These are phyloP conservation scores for Boletales sp. DNA, from an alignment of 768 basidiomycete genomes.

Conservation along the genomic window DNA sequence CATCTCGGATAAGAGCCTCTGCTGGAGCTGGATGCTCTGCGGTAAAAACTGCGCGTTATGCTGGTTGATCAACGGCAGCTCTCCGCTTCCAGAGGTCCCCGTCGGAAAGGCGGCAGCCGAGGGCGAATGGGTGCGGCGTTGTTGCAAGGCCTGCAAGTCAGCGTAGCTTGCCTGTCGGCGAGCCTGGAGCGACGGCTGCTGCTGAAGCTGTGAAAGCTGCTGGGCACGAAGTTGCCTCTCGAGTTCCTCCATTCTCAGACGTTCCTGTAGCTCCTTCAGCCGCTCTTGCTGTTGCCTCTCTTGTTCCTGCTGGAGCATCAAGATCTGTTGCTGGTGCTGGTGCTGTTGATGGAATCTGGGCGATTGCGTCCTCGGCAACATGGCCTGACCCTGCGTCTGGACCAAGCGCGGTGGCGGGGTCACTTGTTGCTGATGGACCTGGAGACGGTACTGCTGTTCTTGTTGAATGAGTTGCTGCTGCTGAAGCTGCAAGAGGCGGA, in stretches of 20 bases:
- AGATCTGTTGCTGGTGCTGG: conserved; percentile 68
- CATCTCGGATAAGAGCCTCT: conserved; percentile 72
- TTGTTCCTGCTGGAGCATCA: conserved; percentile 67
- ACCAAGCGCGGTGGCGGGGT: conserved; percentile 75
- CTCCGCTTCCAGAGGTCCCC: conserved; percentile 20
- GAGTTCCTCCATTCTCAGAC: conserved; percentile 59
- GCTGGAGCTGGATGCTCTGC: conserved; percentile 69
- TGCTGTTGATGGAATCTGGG: conserved; percentile 77
- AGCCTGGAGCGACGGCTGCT: conserved; percentile 37
- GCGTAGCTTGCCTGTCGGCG: conserved; percentile 41
- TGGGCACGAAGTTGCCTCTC: conserved; percentile 60
- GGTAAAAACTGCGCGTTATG: conserved; percentile 54
- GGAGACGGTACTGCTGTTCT: conserved; percentile 36
- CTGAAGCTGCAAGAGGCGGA: conserved; percentile 42
- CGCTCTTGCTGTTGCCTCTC: conserved; percentile 56
- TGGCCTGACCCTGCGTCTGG: conserved; percentile 19
- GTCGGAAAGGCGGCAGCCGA: conserved; percentile 33
- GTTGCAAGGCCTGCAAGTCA: conserved; percentile 47
- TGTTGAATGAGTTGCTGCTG: conserved; percentile 36
- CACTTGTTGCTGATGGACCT: conserved; percentile 34
- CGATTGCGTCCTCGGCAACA: conserved; percentile 61
- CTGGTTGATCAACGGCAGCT: conserved; percentile 40
- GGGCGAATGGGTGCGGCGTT: conserved; percentile 51
- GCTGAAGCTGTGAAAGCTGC: conserved; percentile 47
- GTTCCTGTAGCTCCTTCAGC: conserved; percentile 59